Evolutionary conservation across 176 grass and related monocot species (phyloP).

Genomic region (Typha latifolia): DNA sequence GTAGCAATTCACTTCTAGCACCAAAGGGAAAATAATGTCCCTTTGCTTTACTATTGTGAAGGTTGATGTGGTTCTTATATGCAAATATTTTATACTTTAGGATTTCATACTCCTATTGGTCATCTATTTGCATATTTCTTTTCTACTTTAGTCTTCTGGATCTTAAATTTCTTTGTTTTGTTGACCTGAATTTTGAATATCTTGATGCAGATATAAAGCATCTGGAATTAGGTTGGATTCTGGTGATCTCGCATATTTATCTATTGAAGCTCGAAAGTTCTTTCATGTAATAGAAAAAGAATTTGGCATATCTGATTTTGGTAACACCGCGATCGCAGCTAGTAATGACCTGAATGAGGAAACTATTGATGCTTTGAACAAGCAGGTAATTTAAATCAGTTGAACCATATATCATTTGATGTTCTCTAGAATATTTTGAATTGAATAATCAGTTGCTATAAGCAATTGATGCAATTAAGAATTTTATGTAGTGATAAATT

Average conservation of each 20-base stretch:
- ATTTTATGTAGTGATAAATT: too few species aligned
- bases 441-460: neutral
- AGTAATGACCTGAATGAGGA: constrained; percentile 98
- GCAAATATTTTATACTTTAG: too few species aligned
- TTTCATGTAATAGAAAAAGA: constrained; percentile 65
- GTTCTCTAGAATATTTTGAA: neutral
- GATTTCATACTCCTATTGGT: too few species aligned
- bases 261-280: constrained; percentile 70
- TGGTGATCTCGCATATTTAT: constrained; percentile 94
- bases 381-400: constrained; percentile 51
- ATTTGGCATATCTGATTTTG: constrained; percentile 57
- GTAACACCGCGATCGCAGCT: constrained; percentile 76
- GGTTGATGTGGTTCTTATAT: too few species aligned
- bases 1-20: too few species aligned
- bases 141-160: too few species aligned
- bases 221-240: constrained; percentile 96
- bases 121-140: too few species aligned
- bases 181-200: constrained; percentile 8
- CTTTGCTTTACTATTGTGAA: too few species aligned
- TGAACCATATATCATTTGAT: neutral
- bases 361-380: constrained; percentile 96
- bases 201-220: constrained; percentile 70
- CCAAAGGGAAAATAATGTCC: too few species aligned
- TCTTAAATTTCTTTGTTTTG: constrained; percentile 9
- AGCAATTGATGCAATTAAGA: too few species aligned